A percentile compares a stretch with the other conserved stretches of the same genome.
phyloP scores from a whole-genome alignment of 495 filamentous ascomycete genomes.

The Xylaria acuta region DNA sequence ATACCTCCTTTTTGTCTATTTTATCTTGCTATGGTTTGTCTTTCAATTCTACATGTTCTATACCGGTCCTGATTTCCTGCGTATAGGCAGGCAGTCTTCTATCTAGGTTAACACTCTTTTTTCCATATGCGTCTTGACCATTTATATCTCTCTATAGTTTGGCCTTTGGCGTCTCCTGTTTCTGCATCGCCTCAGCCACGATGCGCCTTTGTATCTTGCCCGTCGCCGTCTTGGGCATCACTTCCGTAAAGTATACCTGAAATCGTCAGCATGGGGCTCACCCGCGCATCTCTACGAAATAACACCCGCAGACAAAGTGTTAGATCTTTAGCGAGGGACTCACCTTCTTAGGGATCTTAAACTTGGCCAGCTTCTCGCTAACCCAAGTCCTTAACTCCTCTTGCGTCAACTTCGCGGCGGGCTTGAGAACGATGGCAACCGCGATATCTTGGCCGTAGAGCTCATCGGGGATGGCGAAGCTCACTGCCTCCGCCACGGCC shows the following conservation, averaged over 20 bases:
- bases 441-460: conserved; percentile 84
- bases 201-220: conserved; percentile 84
- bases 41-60: neutral
- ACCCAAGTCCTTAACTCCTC: conserved; percentile 72
- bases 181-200: conserved; percentile 80
- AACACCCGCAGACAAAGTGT: neutral
- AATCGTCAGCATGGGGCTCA: conserved; percentile 14
- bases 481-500: conserved; percentile 75
- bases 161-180: conserved; percentile 50
- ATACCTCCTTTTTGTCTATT: conserved; percentile 1
- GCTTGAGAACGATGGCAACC: conserved; percentile 76
- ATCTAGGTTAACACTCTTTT: neutral
- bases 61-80: neutral
- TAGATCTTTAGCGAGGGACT: conserved; percentile 22
- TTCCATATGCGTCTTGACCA: neutral
- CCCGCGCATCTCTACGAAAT: neutral
- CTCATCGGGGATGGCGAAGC: conserved; percentile 78
- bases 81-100: neutral
- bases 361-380: conserved; percentile 70
- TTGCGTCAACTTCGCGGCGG: conserved; percentile 55
- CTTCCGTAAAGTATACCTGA: conserved; percentile 76
- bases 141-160: conserved; percentile 44
- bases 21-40: neutral
- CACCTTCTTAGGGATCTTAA: conserved; percentile 87
- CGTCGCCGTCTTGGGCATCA: conserved; percentile 90